phyloP scores from a whole-genome alignment of 768 basidiomycete genomes.

The Phanerochaete sordida region DNA sequence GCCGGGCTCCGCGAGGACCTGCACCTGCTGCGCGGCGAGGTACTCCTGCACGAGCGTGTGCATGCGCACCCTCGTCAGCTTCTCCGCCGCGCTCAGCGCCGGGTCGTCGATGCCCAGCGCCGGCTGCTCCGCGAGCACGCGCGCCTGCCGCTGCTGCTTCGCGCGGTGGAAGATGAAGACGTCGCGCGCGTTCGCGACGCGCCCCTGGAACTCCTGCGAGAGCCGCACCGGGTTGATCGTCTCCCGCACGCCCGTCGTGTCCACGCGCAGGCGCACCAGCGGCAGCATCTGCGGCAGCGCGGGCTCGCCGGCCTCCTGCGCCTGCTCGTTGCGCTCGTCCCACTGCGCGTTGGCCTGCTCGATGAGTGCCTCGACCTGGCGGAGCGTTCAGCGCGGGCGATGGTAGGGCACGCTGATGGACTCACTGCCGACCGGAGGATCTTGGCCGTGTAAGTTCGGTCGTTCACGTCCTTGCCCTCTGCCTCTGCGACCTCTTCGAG shows the following conservation, averaged over 20 bases:
- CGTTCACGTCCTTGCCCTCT: constrained; percentile 69
- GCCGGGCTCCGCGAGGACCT: constrained; percentile 83
- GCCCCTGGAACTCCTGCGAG: constrained; percentile 90
- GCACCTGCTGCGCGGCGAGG: constrained; percentile 87
- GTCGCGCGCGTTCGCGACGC: constrained; percentile 92
- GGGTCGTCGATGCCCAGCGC: constrained; percentile 81
- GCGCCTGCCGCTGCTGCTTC: constrained; percentile 56
- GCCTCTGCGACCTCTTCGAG: constrained; percentile 78
- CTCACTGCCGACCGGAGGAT: constrained; percentile 69
- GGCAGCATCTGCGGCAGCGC: constrained; percentile 75
- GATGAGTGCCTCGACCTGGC: constrained; percentile 78
- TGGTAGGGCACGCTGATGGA: neutral
- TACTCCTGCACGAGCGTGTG: constrained; percentile 90
- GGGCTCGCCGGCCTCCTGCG: constrained; percentile 58
- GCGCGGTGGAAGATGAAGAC: constrained; percentile 87
- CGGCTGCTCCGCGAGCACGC: constrained; percentile 72
- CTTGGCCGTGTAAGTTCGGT: constrained; percentile 80
- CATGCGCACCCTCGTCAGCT: constrained; percentile 78
- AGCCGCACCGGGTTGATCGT: constrained; percentile 97
- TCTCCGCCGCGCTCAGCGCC: constrained; percentile 62
- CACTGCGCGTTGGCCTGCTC: constrained; percentile 72
- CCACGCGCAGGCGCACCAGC: constrained; percentile 83
- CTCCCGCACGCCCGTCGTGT: constrained; percentile 86
- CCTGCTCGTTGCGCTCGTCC: constrained; percentile 68
- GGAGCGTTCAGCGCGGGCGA: neutral